phyloP scores from a whole-genome alignment of 176 grass and related monocot genomes.

The Triticum urartu region DNA sequence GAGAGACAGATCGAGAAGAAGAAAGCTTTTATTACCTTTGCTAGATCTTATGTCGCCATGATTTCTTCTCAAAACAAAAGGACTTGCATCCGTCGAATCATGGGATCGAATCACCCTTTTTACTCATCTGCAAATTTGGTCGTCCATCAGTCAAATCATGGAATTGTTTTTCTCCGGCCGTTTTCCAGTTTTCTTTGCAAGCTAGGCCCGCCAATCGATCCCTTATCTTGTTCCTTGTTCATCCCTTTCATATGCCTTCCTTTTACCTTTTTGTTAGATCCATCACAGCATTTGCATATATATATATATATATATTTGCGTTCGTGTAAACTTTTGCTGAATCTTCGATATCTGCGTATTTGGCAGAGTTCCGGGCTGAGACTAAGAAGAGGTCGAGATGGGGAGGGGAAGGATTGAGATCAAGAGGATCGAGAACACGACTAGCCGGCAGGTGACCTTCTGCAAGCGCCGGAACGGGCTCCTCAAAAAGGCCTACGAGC shows the following conservation, averaged over 20 bases:
- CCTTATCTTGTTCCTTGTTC: not conserved
- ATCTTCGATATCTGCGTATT: too few species aligned
- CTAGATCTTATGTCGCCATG: constrained; percentile 19
- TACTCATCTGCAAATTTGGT: too few species aligned
- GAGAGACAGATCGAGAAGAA: not conserved
- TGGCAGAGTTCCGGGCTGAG: too few species aligned
- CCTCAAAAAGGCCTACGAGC: constrained; percentile 86
- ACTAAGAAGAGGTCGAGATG: constrained; percentile 23
- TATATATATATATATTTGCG: too few species aligned
- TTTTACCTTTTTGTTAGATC: constrained; percentile 1
- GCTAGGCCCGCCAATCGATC: not conserved
- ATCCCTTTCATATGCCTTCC: not conserved
- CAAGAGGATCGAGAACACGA: constrained; percentile 84
- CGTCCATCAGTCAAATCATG: constrained; percentile 20
- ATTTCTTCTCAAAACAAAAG: constrained; percentile 13
- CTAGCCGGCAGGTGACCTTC: constrained; percentile 80
- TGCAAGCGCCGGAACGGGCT: constrained; percentile 80
- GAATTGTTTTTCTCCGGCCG: not conserved
- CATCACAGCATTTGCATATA: not conserved
- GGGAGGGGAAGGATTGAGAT: constrained; percentile 77
- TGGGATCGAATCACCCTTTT: not conserved
- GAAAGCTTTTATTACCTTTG: constrained; percentile 10
- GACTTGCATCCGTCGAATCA: constrained; percentile 21
- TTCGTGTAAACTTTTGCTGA: too few species aligned
- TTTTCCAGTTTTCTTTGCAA: constrained; percentile 7